A percentile compares a stretch with the other conserved stretches of the same genome.
Evolutionary conservation across 768 basidiomycete genomes (phyloP).

Genomic region (Strobilomyces confusus): DNA sequence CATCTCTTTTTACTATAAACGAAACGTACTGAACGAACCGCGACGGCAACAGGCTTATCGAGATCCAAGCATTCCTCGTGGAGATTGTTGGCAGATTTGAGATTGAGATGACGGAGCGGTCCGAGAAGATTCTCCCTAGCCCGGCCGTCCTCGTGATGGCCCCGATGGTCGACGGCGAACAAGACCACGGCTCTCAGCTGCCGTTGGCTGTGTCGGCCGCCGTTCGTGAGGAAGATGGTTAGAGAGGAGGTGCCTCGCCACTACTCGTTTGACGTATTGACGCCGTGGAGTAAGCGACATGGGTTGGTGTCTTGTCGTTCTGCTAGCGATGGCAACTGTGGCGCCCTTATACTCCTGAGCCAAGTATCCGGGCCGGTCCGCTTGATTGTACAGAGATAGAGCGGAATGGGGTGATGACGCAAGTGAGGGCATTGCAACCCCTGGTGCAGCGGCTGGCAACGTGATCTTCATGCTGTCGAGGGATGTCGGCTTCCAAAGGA

Average conservation of each 20-base stretch:
- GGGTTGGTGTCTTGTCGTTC: background rate
- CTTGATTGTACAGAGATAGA: background rate
- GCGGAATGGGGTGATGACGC: background rate
- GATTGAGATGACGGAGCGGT: conserved; percentile 35
- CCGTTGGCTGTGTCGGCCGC: conserved; percentile 29
- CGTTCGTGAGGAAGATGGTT: background rate
- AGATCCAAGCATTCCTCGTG: conserved; percentile 57
- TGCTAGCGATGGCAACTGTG: background rate
- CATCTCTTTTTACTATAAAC: background rate
- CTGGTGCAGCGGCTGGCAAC: background rate
- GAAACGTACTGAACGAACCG: conserved; percentile 1
- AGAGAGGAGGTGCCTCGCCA: background rate
- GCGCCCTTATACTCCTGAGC: background rate
- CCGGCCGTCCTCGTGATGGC: conserved; percentile 28
- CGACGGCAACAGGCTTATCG: conserved; percentile 33
- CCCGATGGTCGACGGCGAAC: conserved; percentile 27
- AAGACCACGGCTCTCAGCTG: conserved; percentile 29
- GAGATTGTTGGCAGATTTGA: conserved; percentile 54
- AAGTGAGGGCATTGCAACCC: background rate
- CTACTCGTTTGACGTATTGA: background rate
- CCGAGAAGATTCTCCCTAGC: conserved; percentile 27
- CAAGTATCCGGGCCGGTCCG: background rate
- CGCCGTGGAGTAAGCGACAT: background rate
- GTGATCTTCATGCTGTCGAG: conserved; percentile 3
- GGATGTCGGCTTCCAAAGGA: background rate